These are phyloP conservation scores for Backusella circina DNA, from an alignment of 192 early-diverging fungal genomes.

Conservation along the genomic window DNA sequence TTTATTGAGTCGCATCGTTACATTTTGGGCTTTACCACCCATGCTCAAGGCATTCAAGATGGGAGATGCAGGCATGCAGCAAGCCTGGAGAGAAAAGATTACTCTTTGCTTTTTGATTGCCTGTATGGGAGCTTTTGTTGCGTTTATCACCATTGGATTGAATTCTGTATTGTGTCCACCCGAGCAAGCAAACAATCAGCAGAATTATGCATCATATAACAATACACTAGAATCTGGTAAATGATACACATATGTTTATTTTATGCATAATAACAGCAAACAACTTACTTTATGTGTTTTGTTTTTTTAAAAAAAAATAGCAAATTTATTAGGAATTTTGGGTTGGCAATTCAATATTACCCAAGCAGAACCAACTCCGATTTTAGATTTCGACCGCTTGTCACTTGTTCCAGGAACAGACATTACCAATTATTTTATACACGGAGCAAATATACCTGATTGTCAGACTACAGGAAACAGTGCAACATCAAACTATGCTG, in stretches of 20 bases:
- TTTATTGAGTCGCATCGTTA: slow-evolving; percentile 60
- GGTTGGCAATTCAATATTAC: slow-evolving; percentile 45
- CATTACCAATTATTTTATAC: slow-evolving; percentile 49
- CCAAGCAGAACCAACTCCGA: slow-evolving; percentile 13
- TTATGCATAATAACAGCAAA: neutral
- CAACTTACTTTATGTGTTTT: slow-evolving; percentile 16
- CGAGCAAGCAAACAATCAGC: slow-evolving; percentile 40
- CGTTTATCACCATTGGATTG: slow-evolving; percentile 82
- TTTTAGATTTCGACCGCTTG: slow-evolving; percentile 34
- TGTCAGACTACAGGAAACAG: slow-evolving; percentile 33
- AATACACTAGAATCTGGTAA: slow-evolving; percentile 30
- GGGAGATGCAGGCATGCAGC: slow-evolving; percentile 63
- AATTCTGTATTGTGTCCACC: slow-evolving; percentile 59
- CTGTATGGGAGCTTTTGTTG: slow-evolving; percentile 71
- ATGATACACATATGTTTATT: neutral
- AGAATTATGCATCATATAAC: slow-evolving; percentile 47
- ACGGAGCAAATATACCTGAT: slow-evolving; percentile 17
- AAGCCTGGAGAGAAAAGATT: slow-evolving; percentile 82
- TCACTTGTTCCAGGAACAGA: slow-evolving; percentile 50
- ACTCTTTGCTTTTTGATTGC: slow-evolving; percentile 78
- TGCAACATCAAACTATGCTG: slow-evolving; percentile 31
- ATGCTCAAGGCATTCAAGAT: slow-evolving; percentile 56
- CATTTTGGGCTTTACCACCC: slow-evolving; percentile 66
- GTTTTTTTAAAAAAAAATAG: neutral
- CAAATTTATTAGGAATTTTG: slow-evolving; percentile 36